Evolutionary conservation across 805 yeast genomes (phyloP), one percentile per base, ranked within the genome.

Genomic region (Torulaspora gathmanii): DNA sequence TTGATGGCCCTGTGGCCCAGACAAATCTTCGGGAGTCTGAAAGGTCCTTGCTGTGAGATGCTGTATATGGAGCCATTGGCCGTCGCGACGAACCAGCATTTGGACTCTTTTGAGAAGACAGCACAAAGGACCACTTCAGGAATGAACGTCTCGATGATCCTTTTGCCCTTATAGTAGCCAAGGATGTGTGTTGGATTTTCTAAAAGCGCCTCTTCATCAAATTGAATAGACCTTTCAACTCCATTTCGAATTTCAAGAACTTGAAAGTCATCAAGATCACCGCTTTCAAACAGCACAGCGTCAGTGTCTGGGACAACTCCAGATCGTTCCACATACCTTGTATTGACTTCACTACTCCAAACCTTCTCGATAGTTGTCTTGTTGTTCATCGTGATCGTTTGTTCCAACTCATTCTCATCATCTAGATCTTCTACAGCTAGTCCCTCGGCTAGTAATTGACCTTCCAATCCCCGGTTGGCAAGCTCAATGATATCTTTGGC

Each of bases 1-100:
- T 72, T 74, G 38, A 79, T 74, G 29, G 77, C 74, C 28, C 74
- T 74, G 42, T 70, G 71, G 35, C 66, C 77, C 3, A 80, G 70
- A 33, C 71, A 74, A 38, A 72, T 70, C 29, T 72, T 58, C 2
- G 71, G 70, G 30, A 63, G 63, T 45, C 61, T 61, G 16, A 65
- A 57, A 35, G 59, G 60, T 0, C 73, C 73, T n/a, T 50, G 45
- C 3, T 52, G 49, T 0, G 71, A 63, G 3, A 62, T 55, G 7
- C 66, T 49, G 19, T 61, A 63, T 13, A 69, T 61, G 2, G 68
- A 63, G 33, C 75, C 70, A 34, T 65, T 64, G 15, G 70, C 70
- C 15, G 74, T 72, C 1, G 73, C 65, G 4, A 77, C 63, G 33
- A 72, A 69, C 54, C 79, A 78, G 29, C 66, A 54, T 1, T 75